A percentile compares a stretch with the other conserved stretches of the same genome.
Conservation (phyloP, 2,329 filamentous ascomycete genomes). For the Coniochaeta hoffmannii region DNA sequence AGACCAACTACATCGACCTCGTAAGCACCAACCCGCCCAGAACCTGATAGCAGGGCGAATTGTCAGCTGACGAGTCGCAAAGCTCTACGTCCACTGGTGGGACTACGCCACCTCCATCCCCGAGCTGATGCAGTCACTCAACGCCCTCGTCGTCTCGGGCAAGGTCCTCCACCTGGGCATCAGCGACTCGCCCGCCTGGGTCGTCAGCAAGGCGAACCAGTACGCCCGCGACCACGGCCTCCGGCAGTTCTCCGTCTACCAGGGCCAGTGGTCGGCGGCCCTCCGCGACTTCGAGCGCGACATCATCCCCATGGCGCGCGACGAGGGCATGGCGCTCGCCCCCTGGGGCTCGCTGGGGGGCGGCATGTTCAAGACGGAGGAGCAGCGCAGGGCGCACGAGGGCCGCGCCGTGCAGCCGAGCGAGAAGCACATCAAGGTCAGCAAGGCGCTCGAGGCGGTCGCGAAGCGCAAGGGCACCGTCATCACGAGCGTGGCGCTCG, state of each 20-base stretch:
- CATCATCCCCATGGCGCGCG: slow-evolving; percentile 58
- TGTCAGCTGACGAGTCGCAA: slow-evolving; percentile 17
- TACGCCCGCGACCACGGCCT: slow-evolving; percentile 55
- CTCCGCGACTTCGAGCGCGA: slow-evolving; percentile 60
- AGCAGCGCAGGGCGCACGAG: slow-evolving; percentile 21
- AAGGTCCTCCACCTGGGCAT: slow-evolving; percentile 55
- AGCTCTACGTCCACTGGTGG: slow-evolving; percentile 47
- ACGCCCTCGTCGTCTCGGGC: slow-evolving; percentile 40
- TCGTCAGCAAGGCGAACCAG: slow-evolving; percentile 43
- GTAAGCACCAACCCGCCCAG: slow-evolving; percentile 23
- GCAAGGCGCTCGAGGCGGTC: slow-evolving; percentile 40
- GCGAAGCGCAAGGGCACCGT: slow-evolving; percentile 32
- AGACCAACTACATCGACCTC: slow-evolving; percentile 64
- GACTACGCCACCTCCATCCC: slow-evolving; percentile 46
- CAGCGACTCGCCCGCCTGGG: slow-evolving; percentile 50
- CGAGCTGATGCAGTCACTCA: slow-evolving; percentile 53
- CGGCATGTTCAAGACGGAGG: slow-evolving; percentile 24
- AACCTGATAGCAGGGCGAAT: neutral
- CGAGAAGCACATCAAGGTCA: slow-evolving; percentile 45
- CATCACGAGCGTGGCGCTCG: slow-evolving; percentile 51
- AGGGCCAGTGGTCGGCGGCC: slow-evolving; percentile 53
- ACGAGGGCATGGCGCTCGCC: slow-evolving; percentile 48
- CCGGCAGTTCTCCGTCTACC: slow-evolving; percentile 54
- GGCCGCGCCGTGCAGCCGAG: slow-evolving; percentile 33
- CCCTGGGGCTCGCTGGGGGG: slow-evolving; percentile 47